These are phyloP conservation scores for Pulveroboletus sp. DNA, from an alignment of 768 basidiomycete species.

Conservation along the genomic window DNA sequence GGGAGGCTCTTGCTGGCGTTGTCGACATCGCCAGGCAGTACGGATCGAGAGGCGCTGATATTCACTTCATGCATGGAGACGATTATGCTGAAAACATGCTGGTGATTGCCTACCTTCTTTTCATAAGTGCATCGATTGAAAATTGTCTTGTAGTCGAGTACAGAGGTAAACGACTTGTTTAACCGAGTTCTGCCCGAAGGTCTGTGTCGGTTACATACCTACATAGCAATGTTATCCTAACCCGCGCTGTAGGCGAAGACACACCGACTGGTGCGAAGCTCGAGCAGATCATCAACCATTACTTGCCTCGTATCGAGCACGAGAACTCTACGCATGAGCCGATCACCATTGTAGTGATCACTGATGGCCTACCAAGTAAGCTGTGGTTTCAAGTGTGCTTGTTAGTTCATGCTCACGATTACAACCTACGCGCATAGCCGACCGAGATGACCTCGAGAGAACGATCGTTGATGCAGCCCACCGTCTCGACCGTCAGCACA, in stretches of 20 bases:
- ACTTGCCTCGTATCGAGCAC: slow-evolving; percentile 31
- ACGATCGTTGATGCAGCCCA: slow-evolving; percentile 36
- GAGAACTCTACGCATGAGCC: slow-evolving; percentile 29
- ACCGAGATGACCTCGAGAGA: slow-evolving; percentile 22
- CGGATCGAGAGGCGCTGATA: slow-evolving; percentile 37
- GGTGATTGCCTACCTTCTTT: slow-evolving; percentile 5
- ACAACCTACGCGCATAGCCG: slow-evolving; percentile 17
- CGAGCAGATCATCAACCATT: slow-evolving; percentile 33
- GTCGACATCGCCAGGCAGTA: slow-evolving; percentile 34
- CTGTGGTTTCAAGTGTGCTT: neutral
- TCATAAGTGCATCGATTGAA: neutral
- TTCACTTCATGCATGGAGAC: slow-evolving; percentile 39
- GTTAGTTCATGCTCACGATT: neutral
- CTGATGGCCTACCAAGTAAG: slow-evolving; percentile 39
- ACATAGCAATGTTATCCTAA: neutral
- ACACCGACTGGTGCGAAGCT: slow-evolving; percentile 38
- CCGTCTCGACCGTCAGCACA: slow-evolving; percentile 34
- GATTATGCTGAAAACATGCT: slow-evolving; percentile 28
- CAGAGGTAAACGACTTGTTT: slow-evolving; percentile 23
- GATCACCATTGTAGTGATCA: slow-evolving; percentile 35
- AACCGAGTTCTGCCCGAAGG: slow-evolving; percentile 19
- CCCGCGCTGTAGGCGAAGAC: slow-evolving; percentile 24
- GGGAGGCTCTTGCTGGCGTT: slow-evolving; percentile 40
- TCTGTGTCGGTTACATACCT: neutral
- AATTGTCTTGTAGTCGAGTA: slow-evolving; percentile 14